These are phyloP conservation scores for Sporobolomyces phaffii DNA, from an alignment of 768 basidiomycete genomes.

Conservation along the genomic window DNA sequence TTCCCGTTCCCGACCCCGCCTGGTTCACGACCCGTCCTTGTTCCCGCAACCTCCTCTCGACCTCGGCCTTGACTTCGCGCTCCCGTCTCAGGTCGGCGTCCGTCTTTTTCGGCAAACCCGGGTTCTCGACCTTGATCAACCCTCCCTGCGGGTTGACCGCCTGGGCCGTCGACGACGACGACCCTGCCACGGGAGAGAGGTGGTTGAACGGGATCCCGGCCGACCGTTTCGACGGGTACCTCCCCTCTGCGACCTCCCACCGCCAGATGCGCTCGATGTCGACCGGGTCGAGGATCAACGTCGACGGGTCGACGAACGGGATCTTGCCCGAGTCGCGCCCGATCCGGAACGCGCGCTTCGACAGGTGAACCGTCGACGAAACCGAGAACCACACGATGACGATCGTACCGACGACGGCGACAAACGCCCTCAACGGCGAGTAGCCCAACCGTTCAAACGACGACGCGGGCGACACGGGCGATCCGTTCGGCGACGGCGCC, in stretches of 20 bases:
- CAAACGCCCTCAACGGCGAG: not conserved
- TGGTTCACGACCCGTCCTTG: slow-evolving; percentile 52
- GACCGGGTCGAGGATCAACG: slow-evolving; percentile 12
- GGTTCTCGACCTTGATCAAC: slow-evolving; percentile 58
- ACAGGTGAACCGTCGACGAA: not conserved
- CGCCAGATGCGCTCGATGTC: slow-evolving; percentile 79
- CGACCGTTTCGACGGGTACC: slow-evolving; percentile 75
- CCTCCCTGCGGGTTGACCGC: not conserved
- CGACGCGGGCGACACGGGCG: not conserved
- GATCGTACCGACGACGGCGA: slow-evolving; percentile 10
- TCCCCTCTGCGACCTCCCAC: slow-evolving; percentile 90
- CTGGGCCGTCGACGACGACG: not conserved
- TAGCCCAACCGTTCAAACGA: not conserved
- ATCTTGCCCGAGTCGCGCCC: not conserved
- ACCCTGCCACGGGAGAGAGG: no score
- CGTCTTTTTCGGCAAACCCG: slow-evolving; percentile 58
- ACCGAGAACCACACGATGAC: not conserved
- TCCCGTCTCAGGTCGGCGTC: slow-evolving; percentile 14
- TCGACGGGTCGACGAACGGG: slow-evolving; percentile 22
- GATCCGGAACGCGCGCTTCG: not conserved
- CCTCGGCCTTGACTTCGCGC: slow-evolving; percentile 47
- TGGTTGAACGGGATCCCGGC: slow-evolving; percentile 54
- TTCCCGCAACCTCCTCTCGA: slow-evolving; percentile 45
- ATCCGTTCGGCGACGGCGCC: not conserved
- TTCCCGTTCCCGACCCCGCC: slow-evolving; percentile 42